Conservation (phyloP, 441 rosid genomes). For the Adansonia gregorii region DNA sequence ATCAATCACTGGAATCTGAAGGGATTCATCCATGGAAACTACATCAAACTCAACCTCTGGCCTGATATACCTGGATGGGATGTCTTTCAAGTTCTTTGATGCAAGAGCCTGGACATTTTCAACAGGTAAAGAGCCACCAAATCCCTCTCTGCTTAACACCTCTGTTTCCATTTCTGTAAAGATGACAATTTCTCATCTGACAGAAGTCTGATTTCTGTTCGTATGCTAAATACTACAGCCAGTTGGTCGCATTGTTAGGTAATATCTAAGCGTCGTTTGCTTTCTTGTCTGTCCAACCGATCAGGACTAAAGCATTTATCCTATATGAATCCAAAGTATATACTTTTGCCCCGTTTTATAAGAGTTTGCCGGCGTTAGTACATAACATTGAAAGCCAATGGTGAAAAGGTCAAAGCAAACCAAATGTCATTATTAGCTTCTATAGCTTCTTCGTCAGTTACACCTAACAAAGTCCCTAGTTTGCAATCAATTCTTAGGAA, state of each 20-base stretch:
- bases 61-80: slow-evolving; percentile 43
- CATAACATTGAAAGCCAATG: not conserved
- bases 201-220: not conserved
- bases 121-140: slow-evolving; percentile 43
- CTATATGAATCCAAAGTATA: not conserved
- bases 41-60: slow-evolving; percentile 32
- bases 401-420: not conserved
- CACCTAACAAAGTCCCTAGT: not conserved
- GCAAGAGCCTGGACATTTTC: slow-evolving; percentile 49
- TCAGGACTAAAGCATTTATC: not conserved
- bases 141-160: not conserved
- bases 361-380: not conserved
- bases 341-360: not conserved
- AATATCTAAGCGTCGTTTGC: slow-evolving; percentile 2
- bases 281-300: not conserved
- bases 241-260: not conserved
- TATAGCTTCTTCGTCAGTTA: not conserved
- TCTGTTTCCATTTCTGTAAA: slow-evolving; percentile 27
- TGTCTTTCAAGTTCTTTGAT: slow-evolving; percentile 32
- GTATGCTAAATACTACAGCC: slow-evolving; percentile 3
- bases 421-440: not conserved
- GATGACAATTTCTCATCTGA: not conserved
- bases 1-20: slow-evolving; percentile 44
- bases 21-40: slow-evolving; percentile 31
- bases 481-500: not conserved